Conservation (phyloP, 331 rosid species). For the Malus hybrid region DNA sequence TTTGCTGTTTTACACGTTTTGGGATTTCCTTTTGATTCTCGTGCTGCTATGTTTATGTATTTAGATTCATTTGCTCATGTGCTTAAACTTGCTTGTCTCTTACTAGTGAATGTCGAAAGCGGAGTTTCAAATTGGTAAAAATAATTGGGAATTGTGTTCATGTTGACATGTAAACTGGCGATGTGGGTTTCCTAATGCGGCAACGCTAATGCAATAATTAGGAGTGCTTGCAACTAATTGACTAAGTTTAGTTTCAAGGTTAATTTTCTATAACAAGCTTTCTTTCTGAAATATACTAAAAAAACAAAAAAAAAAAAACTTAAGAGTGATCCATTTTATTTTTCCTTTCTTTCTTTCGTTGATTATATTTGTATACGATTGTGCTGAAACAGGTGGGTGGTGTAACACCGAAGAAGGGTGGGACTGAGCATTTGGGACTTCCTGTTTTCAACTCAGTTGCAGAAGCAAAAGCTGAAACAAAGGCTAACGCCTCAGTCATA, state of each 20-base stretch:
- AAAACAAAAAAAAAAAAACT: no score
- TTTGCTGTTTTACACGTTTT: neutral
- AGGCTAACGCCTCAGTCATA: conserved; percentile 88
- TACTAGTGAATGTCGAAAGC: neutral
- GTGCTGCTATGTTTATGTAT: neutral
- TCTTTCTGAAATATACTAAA: neutral
- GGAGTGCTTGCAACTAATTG: neutral
- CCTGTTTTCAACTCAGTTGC: conserved; percentile 93
- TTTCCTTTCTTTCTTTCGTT: neutral
- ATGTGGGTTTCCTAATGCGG: neutral
- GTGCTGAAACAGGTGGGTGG: conserved; percentile 66
- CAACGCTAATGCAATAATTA: neutral
- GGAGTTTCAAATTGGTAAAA: neutral
- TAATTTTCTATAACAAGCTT: neutral
- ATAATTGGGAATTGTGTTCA: neutral
- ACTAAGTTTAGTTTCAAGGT: neutral
- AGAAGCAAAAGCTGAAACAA: conserved; percentile 92
- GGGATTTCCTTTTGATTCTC: neutral
- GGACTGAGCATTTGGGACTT: conserved; percentile 96
- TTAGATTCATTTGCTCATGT: neutral
- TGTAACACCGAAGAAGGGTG: conserved; percentile 97
- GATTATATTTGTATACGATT: neutral
- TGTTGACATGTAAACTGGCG: neutral
- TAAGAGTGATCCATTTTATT: no score
- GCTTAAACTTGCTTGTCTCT: neutral